phyloP scores from a whole-genome alignment of 495 filamentous ascomycete species.

The Talaromyces adpressus region DNA sequence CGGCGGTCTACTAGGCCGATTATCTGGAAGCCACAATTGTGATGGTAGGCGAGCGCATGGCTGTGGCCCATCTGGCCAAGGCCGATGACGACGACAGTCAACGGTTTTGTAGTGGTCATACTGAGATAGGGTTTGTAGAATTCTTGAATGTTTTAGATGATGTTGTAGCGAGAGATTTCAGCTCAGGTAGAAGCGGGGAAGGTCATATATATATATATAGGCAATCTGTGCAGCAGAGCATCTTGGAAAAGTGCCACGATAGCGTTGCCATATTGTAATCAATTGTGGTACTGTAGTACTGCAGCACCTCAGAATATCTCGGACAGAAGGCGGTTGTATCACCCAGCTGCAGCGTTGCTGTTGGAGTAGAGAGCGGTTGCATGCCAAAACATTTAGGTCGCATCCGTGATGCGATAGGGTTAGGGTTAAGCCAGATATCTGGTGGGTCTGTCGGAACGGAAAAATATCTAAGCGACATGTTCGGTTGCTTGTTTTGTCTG shows the following conservation, averaged over 20 bases:
- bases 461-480: not conserved
- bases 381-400: not conserved
- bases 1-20: slow-evolving; percentile 10
- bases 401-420: not conserved
- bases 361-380: not conserved
- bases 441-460: not conserved
- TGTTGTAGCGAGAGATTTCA: not conserved
- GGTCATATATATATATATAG: not conserved
- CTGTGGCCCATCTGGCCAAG: slow-evolving; percentile 15
- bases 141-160: not conserved
- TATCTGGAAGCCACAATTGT: slow-evolving; percentile 12
- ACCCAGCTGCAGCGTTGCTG: not conserved
- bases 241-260: not conserved
- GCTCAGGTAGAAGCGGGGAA: not conserved
- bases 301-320: not conserved
- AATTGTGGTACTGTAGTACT: not conserved
- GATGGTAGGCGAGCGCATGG: slow-evolving; percentile 14
- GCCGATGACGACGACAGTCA: slow-evolving; percentile 12
- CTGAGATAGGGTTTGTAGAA: not conserved
- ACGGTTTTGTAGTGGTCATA: not conserved
- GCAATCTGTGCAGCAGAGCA: not conserved
- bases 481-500: not conserved
- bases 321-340: not conserved
- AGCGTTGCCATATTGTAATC: not conserved
- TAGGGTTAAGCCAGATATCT: not conserved